Evolutionary conservation across 1,139 yeast species (phyloP), one percentile per base, ranked within the genome.

Genomic region (Debaryomycetaceae sp.): DNA sequence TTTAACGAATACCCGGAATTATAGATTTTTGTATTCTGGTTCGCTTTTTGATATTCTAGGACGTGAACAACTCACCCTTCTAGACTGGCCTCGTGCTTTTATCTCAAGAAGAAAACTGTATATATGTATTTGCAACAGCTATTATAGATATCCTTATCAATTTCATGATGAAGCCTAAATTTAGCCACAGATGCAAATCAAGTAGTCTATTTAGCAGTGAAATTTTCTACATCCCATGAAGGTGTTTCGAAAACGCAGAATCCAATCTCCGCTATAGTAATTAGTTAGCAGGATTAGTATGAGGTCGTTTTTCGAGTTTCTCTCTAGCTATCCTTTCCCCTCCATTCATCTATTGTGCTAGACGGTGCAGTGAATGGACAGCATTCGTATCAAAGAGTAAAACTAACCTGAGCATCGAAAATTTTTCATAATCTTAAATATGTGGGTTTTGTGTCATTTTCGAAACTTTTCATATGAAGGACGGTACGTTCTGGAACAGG

Each of bases 341-440:
- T 68, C 72, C 81, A 75, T 57, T 74, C 80, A 69, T 62, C 71
- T 76, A 76, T 62, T 55, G 53, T 49, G 44, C 49, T 50, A 52
- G 67, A 68, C 67, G 79, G 79, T 75, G 80, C 81, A 76, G 81
- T 76, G 81, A 76, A 76, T 76, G 73, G 81, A 75, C 70, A 65
- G 79, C 81, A 60, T 70, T 71, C 78, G 80, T 75, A 75, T 76
- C 80, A 66, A 63, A 62, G 66, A 59, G 53, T 50, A 49, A 49
- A 59, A 48, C 20, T 17, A 17, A 2, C 20, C 4, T 17, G 20
- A 17, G 20, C 20, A 55, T 48, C 43, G 36, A 22, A 41, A 42
- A 37, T n/a, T 38, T 38, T 38, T 24, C 40, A 24, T 17, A 36
- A 36, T 13, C n/a, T 13, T 22, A 17, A 17, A 17, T 17, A 17